Conservation (phyloP, 2,329 filamentous ascomycete species). For the Neopestalotiopsis rosae region DNA sequence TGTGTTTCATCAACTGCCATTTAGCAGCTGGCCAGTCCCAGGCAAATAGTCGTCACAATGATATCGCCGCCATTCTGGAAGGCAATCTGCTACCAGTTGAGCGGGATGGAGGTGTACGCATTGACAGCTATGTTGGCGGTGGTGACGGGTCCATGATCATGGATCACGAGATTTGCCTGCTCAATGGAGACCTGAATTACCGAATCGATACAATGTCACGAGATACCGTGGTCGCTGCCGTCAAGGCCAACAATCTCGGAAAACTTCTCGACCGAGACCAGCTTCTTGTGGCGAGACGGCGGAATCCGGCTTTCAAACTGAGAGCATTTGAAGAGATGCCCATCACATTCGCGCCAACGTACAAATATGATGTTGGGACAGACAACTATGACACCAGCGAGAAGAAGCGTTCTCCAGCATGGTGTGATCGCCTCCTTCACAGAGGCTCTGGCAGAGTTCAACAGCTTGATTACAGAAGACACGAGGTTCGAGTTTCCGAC, state of each 20-base stretch:
- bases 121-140: slow-evolving; percentile 86
- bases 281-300: slow-evolving; percentile 83
- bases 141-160: slow-evolving; percentile 94
- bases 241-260: slow-evolving; percentile 78
- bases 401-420: slow-evolving; percentile 91
- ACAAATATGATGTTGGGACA: slow-evolving; percentile 97
- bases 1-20: slow-evolving; percentile 98
- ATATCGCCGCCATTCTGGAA: slow-evolving; percentile 89
- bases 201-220: slow-evolving; percentile 97
- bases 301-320: slow-evolving; percentile 88
- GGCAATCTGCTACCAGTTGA: slow-evolving; percentile 75
- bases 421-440: slow-evolving; percentile 95
- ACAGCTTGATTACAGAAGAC: slow-evolving; percentile 85
- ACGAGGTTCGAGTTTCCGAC: slow-evolving; percentile 90
- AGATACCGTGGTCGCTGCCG: slow-evolving; percentile 86
- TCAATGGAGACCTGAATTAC: slow-evolving; percentile 97
- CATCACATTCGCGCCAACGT: slow-evolving; percentile 93
- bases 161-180: slow-evolving; percentile 95
- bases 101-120: slow-evolving; percentile 67
- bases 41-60: slow-evolving; percentile 89
- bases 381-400: slow-evolving; percentile 94
- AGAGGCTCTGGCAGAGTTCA: slow-evolving; percentile 81
- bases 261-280: slow-evolving; percentile 95
- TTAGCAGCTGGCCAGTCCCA: slow-evolving; percentile 91
- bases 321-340: slow-evolving; percentile 89